A percentile compares a stretch with the other conserved stretches of the same genome.
Conservation (phyloP, 192 early-diverging fungal genomes). For the Coemansia asiatica region DNA sequence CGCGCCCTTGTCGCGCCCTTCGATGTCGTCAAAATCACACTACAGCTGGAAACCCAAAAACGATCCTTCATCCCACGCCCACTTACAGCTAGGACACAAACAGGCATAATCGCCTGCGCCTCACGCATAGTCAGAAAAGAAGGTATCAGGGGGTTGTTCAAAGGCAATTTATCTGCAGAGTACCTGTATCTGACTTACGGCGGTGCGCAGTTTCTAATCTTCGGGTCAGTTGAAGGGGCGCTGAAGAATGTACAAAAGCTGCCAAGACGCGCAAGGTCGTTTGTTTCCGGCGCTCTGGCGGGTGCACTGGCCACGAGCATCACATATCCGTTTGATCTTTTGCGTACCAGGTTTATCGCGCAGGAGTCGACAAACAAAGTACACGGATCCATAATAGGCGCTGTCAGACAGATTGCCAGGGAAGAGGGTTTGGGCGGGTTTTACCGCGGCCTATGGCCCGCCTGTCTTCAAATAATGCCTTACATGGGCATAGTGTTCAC, state of each 20-base stretch:
- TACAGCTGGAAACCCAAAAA: constrained; percentile 52
- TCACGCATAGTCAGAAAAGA: constrained; percentile 73
- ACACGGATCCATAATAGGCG: constrained; percentile 66
- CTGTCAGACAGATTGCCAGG: constrained; percentile 63
- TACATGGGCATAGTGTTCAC: constrained; percentile 94
- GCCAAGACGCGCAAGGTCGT: constrained; percentile 56
- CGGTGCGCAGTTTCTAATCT: constrained; percentile 80
- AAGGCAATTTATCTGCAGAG: constrained; percentile 91
- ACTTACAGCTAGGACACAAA: constrained; percentile 51
- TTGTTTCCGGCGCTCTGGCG: constrained; percentile 76
- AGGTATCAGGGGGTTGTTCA: constrained; percentile 84
- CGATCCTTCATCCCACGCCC: constrained; percentile 8
- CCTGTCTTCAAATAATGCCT: constrained; percentile 86
- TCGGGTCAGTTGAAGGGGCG: constrained; percentile 58
- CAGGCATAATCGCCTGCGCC: constrained; percentile 65
- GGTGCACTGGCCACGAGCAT: constrained; percentile 74
- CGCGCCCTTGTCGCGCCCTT: constrained; percentile 87
- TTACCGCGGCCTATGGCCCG: constrained; percentile 80
- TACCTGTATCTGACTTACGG: constrained; percentile 92
- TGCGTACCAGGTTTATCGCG: constrained; percentile 90
- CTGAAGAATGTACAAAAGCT: constrained; percentile 13
- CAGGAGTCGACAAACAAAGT: constrained; percentile 68
- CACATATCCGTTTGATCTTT: constrained; percentile 95
- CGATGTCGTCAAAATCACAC: constrained; percentile 91
- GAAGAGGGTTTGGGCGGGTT: constrained; percentile 82